Base-by-base conservation (phyloP, 805 yeast species). In the Lachancea kluyveri region DNA sequence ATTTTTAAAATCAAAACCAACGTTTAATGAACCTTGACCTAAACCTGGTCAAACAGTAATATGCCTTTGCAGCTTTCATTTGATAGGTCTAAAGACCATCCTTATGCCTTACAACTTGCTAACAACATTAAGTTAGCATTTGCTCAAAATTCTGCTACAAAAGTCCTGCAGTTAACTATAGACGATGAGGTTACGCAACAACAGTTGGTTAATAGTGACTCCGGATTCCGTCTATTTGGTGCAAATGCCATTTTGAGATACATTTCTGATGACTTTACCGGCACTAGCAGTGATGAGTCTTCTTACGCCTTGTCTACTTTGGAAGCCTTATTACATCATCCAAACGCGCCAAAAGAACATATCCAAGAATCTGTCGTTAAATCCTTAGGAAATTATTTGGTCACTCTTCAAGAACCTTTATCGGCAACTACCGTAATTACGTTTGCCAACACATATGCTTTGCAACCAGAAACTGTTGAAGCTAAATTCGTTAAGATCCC, bases 201-300 rank as follows among this genome's bases (percentile, higher is more conserved):
- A 22, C 52, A 48, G 31, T 42, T 60, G 26, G 37, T 40, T 4
- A 44, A 50, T n/a, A 59, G 54, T 4, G 38, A 44, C 16, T 48
- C 46, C n/a, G 37, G 41, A 2, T 52, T 59, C 19, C 71, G 68
- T 43, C 64, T 81, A 40, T 58, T 65, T 36, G 85, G 80, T 54
- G 65, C 84, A 13, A 78, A 80, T 50, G 77, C 92, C 13, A 75
- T 80, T 31, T 77, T 80, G 40, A 75, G 77, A 53, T 81, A 74
- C 47, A 59, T 77, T 40, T 62, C 74, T 22, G 54, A 62, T 14
- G 77, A 74, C 40, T 77, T 74, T 39, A 35, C 56, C 5, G 45
- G 31, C 7, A 48, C 58, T 17, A 41, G 48, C 8, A 50, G 62
- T 10, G 57, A 68, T 26, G 54, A 52, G 8, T 52, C 59, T 14